Conservation (phyloP, 805 yeast species). For the Cyberlindnera subsufficiens region DNA sequence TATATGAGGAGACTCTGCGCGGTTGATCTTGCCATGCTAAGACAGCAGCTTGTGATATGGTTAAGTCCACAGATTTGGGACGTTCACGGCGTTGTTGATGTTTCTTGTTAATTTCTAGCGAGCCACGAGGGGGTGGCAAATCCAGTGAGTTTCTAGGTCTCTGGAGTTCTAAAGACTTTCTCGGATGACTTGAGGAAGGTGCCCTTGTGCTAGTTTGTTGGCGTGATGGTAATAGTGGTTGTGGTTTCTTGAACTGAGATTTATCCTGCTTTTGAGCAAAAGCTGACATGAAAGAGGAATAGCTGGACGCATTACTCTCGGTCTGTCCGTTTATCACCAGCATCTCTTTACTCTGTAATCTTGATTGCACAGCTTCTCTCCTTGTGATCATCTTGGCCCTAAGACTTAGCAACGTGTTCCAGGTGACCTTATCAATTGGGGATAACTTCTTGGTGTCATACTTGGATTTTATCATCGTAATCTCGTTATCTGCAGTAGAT, state of each 20-base stretch:
- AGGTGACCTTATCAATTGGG: conserved; percentile 10
- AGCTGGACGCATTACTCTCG: conserved; percentile 16
- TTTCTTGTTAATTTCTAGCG: background rate
- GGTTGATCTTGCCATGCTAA: conserved; percentile 18
- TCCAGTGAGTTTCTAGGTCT: conserved; percentile 12
- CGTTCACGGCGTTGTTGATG: conserved; percentile 8
- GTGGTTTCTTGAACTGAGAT: background rate
- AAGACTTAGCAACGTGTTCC: conserved; percentile 14
- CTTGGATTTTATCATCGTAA: conserved; percentile 1
- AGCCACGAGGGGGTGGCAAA: conserved; percentile 11
- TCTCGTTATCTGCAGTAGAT: conserved; percentile 4
- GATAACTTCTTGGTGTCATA: conserved; percentile 4
- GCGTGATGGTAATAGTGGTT: background rate
- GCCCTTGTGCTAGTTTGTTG: background rate
- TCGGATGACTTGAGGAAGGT: background rate
- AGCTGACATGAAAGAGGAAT: conserved; percentile 22
- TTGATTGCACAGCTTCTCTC: conserved; percentile 6
- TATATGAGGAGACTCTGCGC: too few species aligned
- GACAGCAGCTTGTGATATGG: conserved; percentile 21
- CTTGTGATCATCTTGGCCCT: conserved; percentile 15
- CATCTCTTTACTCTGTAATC: conserved; percentile 8
- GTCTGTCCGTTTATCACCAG: conserved; percentile 11
- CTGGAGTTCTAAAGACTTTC: conserved; percentile 12
- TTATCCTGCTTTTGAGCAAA: conserved; percentile 7
- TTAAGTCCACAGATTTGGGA: conserved; percentile 21